Conservation (phyloP, 352 stramenopile genomes). For the Globisporangium iwayamae region DNA sequence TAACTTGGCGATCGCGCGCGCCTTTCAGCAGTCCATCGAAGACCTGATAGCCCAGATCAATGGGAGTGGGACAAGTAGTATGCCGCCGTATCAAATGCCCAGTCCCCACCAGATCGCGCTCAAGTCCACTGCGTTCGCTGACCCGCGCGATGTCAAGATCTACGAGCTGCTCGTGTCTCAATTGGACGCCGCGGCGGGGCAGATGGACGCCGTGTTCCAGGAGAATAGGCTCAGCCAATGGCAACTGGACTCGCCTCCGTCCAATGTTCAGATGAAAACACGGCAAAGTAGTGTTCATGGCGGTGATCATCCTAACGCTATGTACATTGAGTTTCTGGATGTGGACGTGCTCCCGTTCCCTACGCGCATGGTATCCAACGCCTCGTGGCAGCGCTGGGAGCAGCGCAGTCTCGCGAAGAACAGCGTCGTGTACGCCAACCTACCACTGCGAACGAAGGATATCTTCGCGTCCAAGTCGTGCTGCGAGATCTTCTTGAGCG, state of each 20-base stretch:
- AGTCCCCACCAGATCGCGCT: slow-evolving; percentile 2
- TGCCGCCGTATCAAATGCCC: neutral
- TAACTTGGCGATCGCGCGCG: neutral
- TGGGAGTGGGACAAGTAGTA: neutral
- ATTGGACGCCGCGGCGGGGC: neutral
- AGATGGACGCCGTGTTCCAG: slow-evolving; percentile 2
- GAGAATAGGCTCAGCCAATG: neutral
- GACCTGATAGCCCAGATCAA: slow-evolving; percentile 1
- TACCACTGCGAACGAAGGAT: neutral
- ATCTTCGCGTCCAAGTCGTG: slow-evolving; percentile 1
- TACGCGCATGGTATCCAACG: neutral
- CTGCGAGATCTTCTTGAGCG: neutral
- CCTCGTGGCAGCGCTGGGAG: slow-evolving; percentile 7
- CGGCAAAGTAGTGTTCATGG: too few species aligned
- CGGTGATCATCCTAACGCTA: neutral
- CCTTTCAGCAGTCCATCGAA: neutral
- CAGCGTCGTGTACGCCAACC: slow-evolving; percentile 1
- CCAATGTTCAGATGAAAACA: slow-evolving; percentile 1
- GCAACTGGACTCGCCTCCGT: neutral
- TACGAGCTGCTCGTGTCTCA: slow-evolving; percentile 2
- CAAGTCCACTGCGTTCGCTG: neutral
- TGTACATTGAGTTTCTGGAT: slow-evolving; percentile 10
- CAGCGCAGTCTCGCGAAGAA: slow-evolving; percentile 6
- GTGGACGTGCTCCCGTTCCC: slow-evolving; percentile 1
- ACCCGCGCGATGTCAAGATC: neutral